Evolutionary conservation across 352 stramenopile genomes (phyloP).

Genomic region (Paralagenidium karlingii): DNA sequence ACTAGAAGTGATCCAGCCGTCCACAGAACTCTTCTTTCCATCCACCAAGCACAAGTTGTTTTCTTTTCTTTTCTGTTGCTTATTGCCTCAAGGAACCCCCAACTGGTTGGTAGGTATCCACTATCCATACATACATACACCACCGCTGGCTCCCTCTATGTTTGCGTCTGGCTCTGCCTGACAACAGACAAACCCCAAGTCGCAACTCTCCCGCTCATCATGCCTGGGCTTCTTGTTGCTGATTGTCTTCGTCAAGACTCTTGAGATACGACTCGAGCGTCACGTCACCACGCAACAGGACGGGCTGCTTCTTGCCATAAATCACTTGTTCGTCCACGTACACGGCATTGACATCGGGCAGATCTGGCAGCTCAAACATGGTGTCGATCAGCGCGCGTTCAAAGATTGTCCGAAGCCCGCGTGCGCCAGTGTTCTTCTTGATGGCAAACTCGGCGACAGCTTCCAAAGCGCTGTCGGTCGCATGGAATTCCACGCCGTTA

Average conservation of each 20-base stretch:
- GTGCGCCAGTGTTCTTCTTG: constrained; percentile 90
- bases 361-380: constrained; percentile 93
- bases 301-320: constrained; percentile 77
- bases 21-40: too few relatives aligned
- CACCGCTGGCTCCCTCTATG: too few relatives aligned
- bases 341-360: constrained; percentile 85
- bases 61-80: too few relatives aligned
- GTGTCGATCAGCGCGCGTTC: constrained; percentile 92
- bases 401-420: constrained; percentile 92
- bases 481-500: constrained; percentile 93
- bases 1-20: too few relatives aligned
- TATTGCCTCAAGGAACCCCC: too few relatives aligned
- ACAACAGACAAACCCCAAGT: not conserved
- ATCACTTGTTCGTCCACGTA: constrained; percentile 91
- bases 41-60: too few relatives aligned
- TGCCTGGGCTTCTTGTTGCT: constrained; percentile 24
- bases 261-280: constrained; percentile 65
- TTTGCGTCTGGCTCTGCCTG: not conserved
- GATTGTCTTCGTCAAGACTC: constrained; percentile 40
- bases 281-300: constrained; percentile 73
- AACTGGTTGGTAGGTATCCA: too few relatives aligned
- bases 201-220: not conserved
- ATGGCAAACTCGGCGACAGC: constrained; percentile 91
- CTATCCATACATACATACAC: not conserved
- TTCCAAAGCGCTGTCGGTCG: constrained; percentile 89